Percentiles rank a stretch among this genome's conserved stretches.
Evolutionary conservation across 768 basidiomycete genomes (phyloP).

Genomic region (Mycena haematopus): DNA sequence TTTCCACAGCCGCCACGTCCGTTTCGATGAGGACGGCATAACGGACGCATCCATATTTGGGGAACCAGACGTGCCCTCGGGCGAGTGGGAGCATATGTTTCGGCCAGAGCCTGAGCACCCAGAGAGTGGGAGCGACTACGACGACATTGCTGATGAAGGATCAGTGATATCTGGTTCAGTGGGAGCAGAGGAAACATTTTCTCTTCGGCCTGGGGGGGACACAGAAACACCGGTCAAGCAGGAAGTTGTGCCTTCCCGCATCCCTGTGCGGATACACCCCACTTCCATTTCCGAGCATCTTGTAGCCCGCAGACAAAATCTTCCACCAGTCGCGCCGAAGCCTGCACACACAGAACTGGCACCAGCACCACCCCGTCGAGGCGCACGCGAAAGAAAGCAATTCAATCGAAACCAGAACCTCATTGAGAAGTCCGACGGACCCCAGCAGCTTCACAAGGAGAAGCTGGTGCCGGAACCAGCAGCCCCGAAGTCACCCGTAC

Average conservation of each 20-base stretch:
- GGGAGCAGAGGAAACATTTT: neutral
- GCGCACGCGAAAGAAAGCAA: neutral
- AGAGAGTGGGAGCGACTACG: neutral
- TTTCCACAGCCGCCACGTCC: no score
- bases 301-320: neutral
- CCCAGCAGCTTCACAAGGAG: neutral
- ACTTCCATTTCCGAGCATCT: neutral
- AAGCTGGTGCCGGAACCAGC: neutral
- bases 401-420: neutral
- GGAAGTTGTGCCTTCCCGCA: neutral
- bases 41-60: neutral
- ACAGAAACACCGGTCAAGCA: neutral
- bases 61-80: neutral
- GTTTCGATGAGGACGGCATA: neutral
- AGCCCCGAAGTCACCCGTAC: neutral
- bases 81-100: neutral
- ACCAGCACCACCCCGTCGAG: neutral
- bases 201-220: slow-evolving; percentile 1
- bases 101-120: neutral
- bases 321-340: neutral
- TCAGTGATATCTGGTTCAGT: neutral
- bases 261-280: neutral
- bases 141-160: neutral
- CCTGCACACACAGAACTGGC: neutral
- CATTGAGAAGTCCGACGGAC: neutral